These are phyloP conservation scores for Avena atlantica DNA, from an alignment of 176 grass and related monocot species.

Conservation along the genomic window DNA sequence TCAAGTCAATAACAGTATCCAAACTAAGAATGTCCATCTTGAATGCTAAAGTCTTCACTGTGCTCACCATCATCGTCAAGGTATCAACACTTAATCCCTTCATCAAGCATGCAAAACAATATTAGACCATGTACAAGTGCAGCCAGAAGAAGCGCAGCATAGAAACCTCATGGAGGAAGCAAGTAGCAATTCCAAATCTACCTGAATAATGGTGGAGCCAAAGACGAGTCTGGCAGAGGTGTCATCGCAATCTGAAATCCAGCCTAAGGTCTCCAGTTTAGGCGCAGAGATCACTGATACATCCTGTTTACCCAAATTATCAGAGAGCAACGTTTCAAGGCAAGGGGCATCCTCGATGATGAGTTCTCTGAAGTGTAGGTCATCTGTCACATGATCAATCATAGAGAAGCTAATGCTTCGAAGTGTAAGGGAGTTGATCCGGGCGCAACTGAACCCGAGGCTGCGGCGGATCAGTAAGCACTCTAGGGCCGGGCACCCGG, in stretches of 20 bases:
- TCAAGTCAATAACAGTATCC: too few species aligned
- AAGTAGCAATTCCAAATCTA: background rate
- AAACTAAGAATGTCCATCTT: too few species aligned
- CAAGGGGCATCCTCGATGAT: background rate
- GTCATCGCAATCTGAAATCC: background rate
- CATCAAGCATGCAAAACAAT: background rate
- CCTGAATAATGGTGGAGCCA: background rate
- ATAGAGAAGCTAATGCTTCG: background rate
- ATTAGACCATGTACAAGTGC: background rate
- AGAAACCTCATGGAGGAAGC: background rate
- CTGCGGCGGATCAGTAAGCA: background rate
- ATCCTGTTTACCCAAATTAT: background rate
- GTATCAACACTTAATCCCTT: background rate
- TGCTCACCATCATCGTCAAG: background rate
- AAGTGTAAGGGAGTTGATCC: background rate
- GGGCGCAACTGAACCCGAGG: background rate
- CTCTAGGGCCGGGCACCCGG: background rate
- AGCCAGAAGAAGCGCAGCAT: background rate
- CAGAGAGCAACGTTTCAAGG: background rate
- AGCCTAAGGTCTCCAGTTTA: background rate
- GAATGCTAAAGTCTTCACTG: background rate
- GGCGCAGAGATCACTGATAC: background rate
- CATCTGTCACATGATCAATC: too few species aligned
- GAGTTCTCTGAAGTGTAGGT: too few species aligned
- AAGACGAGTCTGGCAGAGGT: background rate